Base-by-base conservation (phyloP, 2,329 filamentous ascomycete species). In the Ascocoryne sarcoides region DNA sequence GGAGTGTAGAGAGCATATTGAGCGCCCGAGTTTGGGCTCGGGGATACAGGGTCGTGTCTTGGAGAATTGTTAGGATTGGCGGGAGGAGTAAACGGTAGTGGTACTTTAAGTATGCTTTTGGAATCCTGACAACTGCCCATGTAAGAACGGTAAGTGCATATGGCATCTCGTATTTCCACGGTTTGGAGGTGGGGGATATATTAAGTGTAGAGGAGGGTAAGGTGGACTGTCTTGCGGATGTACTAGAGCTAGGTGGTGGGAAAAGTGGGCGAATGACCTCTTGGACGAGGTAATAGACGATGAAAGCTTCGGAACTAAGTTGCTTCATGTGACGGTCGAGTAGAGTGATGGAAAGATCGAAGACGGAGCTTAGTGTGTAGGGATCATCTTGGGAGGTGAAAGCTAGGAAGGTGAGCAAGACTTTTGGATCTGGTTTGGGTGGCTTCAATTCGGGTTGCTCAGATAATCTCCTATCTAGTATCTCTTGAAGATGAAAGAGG, bases 251-350 rank as follows among this genome's bases (percentile, higher is more conserved):
- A 4, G 75, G 69, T 15, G 68, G 71, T 19, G 70, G 68, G 64
- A 89, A 88, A 4, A 84, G 63, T 19, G 79, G 79, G 28, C 78
- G 79, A 37, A 89, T 68, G 53, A 79, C 79, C 52, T 65, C 62
- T 46, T 71, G 66, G 3, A 89, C 70, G 41, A 87, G 65, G 29
- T 69, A 62, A n/a, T 69, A 65, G 14, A 70, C 63, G 49, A 79
- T 63, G 49, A 77, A 71, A 2, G 49, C 40, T 14, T 36, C n/a
- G 3, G 44, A 36, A 15, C 38, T 32, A 9, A 41, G 29, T 28
- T 58, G 44, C 5, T 16, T 4, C 5, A 33, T 34, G 21, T 61
- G 54, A 2, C 46, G 15, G 1, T 52, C 32, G 4, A 72, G 46
- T 1, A 71, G 45, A 2, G 35, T 28, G 0, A 30, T 29, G 1